Base-by-base conservation (phyloP, 306 rosid genomes). In the Ormosia emarginata region DNA sequence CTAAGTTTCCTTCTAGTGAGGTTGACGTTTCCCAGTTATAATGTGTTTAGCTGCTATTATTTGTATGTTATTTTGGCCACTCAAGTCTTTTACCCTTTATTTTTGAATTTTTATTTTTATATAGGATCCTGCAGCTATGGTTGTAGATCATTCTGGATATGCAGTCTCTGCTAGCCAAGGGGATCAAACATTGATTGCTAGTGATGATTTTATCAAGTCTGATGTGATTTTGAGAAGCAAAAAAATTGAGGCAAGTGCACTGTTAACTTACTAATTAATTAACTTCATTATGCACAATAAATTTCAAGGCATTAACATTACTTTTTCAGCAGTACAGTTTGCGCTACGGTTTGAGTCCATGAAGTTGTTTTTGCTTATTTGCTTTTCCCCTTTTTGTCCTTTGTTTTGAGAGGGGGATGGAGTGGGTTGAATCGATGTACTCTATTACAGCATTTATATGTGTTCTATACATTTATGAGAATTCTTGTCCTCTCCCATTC, bases 101-200 rank as follows among this genome's bases (percentile, higher is more conserved):
- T 46, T 63, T 9, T 52, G 17, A 32, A 3, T 75, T 43, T 66
- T 32, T 18, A 13, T 40, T n/a, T 71, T 71, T 13, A 41, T 80
- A 18, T 84, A 95, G 97, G 98, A 93, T 71, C 41, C 88, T 72
- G 71, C 90, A 47, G 92, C 99, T 15, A 1, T 90, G 88, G 99
- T 92, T 81, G 87, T 90, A 30, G 99, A 95, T 82, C 98, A 95
- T 84, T 74, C 91, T 34, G 91, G 97, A 84, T 91, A 95, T 76
- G 94, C 99, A 3, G 87, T 92, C 29, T 88, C 98, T 43, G 80
- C 89, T 17, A 82, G 81, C 12, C 98, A 95, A 82, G 99, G 99
- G 55, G 97, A 92, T 82, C 99, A 90, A 70, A 92, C 98, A 0
- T 73, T 95, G 84, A 95, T 95, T 86, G 99, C 99, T 68, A 89